Evolutionary conservation across 345 rosid species (phyloP).

Genomic region (Leavenworthia alabamica): DNA sequence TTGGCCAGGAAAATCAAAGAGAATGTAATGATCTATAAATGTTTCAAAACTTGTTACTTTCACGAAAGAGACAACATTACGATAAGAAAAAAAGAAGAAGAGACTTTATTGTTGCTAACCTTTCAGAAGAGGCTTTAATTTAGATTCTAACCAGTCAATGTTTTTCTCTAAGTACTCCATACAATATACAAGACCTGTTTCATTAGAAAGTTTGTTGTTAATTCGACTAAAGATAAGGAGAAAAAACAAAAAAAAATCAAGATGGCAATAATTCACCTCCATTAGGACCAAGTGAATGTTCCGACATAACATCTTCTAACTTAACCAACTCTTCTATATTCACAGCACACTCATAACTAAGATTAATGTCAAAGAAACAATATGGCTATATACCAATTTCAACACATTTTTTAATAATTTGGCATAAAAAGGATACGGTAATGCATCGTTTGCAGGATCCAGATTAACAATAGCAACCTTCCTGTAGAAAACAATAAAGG

Average conservation of each 20-base stretch:
- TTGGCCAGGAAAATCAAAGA: slow-evolving; percentile 96
- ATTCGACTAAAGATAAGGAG: background rate
- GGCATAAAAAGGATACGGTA: slow-evolving; percentile 65
- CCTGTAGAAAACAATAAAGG: slow-evolving; percentile 36
- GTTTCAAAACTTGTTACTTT: slow-evolving; percentile 1
- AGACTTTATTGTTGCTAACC: slow-evolving; percentile 31
- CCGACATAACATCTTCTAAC: slow-evolving; percentile 72
- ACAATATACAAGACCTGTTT: slow-evolving; percentile 71
- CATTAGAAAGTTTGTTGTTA: background rate
- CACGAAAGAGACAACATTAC: background rate
- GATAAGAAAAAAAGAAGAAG: background rate
- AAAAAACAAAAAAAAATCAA: background rate
- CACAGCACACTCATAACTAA: slow-evolving; percentile 75
- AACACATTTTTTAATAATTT: background rate
- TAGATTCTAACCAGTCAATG: slow-evolving; percentile 82
- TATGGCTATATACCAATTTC: background rate
- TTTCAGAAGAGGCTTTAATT: slow-evolving; percentile 72
- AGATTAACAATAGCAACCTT: slow-evolving; percentile 84
- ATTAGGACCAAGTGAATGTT: slow-evolving; percentile 88
- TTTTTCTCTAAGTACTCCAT: slow-evolving; percentile 90
- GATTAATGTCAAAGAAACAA: slow-evolving; percentile 42
- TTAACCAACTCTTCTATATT: slow-evolving; percentile 79
- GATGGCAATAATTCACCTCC: slow-evolving; percentile 50
- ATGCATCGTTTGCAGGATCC: slow-evolving; percentile 86
- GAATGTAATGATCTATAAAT: slow-evolving; percentile 84